Evolutionary conservation across 73 alveolate species (phyloP), one percentile per base, ranked within the genome.

Genomic region (Symbiodinium pilosum): DNA sequence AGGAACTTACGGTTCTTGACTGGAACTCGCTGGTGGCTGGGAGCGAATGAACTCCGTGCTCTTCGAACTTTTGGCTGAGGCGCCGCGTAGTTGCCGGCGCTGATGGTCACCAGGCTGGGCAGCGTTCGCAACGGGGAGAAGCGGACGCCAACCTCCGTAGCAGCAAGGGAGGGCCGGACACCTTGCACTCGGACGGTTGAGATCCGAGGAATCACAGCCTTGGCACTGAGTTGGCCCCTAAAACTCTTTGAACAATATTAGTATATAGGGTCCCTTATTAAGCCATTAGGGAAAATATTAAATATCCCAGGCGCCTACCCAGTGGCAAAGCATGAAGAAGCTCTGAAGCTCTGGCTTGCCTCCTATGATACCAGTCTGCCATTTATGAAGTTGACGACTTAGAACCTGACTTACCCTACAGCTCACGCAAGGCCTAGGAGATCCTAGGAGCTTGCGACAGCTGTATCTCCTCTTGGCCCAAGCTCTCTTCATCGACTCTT

Each of bases 131-230:
- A 21, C 18, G 93, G 93, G 12, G 93, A 43, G 51, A 85, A 85
- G 93, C 93, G 73, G 21, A 84, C 42, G 36, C 30, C 12, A 2
- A 43, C 38, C 92, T 41, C 43, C 43, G 92, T 43, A 2, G 92
- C 51, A 20, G 71, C 43, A 69, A 84, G 28, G 4, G 92, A 84
- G 14, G 92, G 73, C n/a, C 92, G 40, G 47, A 84, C 43, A 51
- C 93, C 93, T 18, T 85, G 93, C 6, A 69, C 40, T 26, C 34
- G 20, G 81, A 85, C 81, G 52, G 93, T 44, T 34, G 81, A 43
- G 38, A 85, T 81, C 5, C 93, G 93, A 1, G 93, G 93, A 34
- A 85, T 85, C 40, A 64, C 24, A 44, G 54, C 47, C 81, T 69
- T 47, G 92, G 43, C n/a, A n/a, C n/a, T 18, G n/a, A 54, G 75